Percentiles rank a stretch among this genome's conserved stretches.
phyloP scores from a whole-genome alignment of 352 stramenopile species.

The Globisporangium heterothallicum region DNA sequence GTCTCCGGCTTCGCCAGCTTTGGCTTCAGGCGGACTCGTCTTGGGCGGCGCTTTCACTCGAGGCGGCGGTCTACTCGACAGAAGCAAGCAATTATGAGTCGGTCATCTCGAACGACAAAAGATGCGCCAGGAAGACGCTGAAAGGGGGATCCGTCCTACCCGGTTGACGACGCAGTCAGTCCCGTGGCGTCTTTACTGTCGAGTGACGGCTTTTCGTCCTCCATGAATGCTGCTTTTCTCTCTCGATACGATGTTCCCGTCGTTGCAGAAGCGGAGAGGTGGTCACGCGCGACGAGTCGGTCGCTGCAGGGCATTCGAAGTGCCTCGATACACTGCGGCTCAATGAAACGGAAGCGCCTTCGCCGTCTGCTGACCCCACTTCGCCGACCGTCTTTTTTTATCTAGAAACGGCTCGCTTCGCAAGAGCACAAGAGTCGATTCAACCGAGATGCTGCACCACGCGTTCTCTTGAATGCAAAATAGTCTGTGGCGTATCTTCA shows the following conservation, averaged over 20 bases:
- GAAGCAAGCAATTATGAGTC: not conserved
- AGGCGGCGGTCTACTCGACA: conserved; percentile 16
- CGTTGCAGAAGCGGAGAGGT: not conserved
- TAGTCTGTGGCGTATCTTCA: not conserved
- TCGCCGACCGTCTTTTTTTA: too few species aligned
- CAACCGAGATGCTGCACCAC: too few species aligned
- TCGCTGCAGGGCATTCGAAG: too few species aligned
- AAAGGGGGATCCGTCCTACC: conserved; percentile 17
- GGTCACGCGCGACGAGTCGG: not conserved
- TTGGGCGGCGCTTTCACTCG: conserved; percentile 30
- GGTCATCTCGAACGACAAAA: too few species aligned
- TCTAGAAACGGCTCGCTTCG: conserved; percentile 8
- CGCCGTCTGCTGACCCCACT: too few species aligned
- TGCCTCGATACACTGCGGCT: too few species aligned
- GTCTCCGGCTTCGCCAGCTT: conserved; percentile 14
- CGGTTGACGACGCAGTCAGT: conserved; percentile 6
- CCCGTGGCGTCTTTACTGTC: conserved; percentile 22
- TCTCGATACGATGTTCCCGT: too few species aligned
- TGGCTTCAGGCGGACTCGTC: conserved; percentile 32
- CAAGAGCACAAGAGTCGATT: too few species aligned
- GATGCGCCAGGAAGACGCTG: too few species aligned
- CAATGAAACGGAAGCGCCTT: too few species aligned
- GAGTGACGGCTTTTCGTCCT: conserved; percentile 24
- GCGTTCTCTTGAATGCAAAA: too few species aligned
- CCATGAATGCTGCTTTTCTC: conserved; percentile 21